These are phyloP conservation scores for Limonium bicolor DNA, from an alignment of 148 eudicot species.

Conservation along the genomic window DNA sequence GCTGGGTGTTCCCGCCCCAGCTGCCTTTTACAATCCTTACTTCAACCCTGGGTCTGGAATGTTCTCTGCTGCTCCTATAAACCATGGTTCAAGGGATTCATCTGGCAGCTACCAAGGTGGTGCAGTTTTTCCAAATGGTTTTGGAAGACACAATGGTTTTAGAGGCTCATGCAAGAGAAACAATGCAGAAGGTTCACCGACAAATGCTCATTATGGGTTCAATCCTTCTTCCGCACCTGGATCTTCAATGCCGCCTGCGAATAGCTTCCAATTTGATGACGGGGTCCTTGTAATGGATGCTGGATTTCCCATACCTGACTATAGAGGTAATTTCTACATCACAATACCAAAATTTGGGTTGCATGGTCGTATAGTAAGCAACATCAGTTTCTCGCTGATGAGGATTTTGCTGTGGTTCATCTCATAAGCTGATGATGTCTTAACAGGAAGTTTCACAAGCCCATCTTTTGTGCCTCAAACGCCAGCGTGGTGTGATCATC, in stretches of 20 bases:
- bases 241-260: constrained; percentile 23
- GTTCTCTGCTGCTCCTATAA: constrained; percentile 37
- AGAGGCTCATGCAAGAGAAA: constrained; percentile 58
- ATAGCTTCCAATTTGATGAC: constrained; percentile 27
- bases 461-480: constrained; percentile 29
- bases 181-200: constrained; percentile 37
- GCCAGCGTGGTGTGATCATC: constrained; percentile 58
- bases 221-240: constrained; percentile 53
- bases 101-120: constrained; percentile 31
- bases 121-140: constrained; percentile 27
- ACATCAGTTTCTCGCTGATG: constrained; percentile 16
- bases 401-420: constrained; percentile 26
- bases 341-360: constrained; percentile 25
- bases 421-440: constrained; percentile 24
- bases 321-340: constrained; percentile 20
- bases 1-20: constrained; percentile 21
- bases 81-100: constrained; percentile 37
- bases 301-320: constrained; percentile 27
- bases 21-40: constrained; percentile 28
- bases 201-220: constrained; percentile 28
- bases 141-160: constrained; percentile 31
- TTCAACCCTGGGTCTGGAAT: constrained; percentile 47
- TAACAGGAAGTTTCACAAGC: constrained; percentile 36
- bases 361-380: constrained; percentile 20
- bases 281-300: constrained; percentile 26